phyloP scores from a whole-genome alignment of 2,329 filamentous ascomycete genomes.

The Davidsoniella neocaledoniae region DNA sequence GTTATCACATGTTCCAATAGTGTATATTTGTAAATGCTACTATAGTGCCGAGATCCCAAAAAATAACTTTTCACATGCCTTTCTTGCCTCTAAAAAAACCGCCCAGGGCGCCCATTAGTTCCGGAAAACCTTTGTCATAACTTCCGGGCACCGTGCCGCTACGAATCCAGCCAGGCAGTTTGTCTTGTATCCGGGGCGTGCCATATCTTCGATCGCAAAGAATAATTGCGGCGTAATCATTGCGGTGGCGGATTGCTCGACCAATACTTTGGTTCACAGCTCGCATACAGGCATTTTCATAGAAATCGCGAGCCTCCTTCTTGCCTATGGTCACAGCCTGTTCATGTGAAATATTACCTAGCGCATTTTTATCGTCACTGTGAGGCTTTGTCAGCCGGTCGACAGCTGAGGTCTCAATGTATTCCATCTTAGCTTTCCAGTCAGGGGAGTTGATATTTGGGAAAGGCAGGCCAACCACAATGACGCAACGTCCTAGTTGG shows the following conservation, averaged over 20 bases:
- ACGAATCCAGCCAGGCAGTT: constrained; percentile 81
- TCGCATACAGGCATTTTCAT: constrained; percentile 91
- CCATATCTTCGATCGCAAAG: constrained; percentile 69
- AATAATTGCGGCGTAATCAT: constrained; percentile 81
- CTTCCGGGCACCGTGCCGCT: constrained; percentile 41
- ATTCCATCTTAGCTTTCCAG: constrained; percentile 83
- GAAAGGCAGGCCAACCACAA: constrained; percentile 85
- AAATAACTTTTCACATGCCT: not conserved
- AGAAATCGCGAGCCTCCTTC: constrained; percentile 57
- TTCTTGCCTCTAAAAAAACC: constrained; percentile 41
- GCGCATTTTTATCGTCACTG: not conserved
- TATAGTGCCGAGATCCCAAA: not conserved
- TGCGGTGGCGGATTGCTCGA: constrained; percentile 70
- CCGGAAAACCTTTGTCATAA: constrained; percentile 34
- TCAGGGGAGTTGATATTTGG: constrained; percentile 79
- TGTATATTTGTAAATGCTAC: too few species aligned
- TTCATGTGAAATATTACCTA: constrained; percentile 10
- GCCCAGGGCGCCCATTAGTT: constrained; percentile 40
- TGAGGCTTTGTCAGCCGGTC: constrained; percentile 10
- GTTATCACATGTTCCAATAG: too few species aligned
- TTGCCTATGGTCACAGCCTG: constrained; percentile 24
- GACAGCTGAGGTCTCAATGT: constrained; percentile 44
- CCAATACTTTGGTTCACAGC: constrained; percentile 96
- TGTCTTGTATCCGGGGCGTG: constrained; percentile 53
- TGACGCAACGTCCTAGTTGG: constrained; percentile 68